Evolutionary conservation across 352 stramenopile genomes (phyloP), one percentile per base, ranked within the genome.

Genomic region (Thalassiosira delicatula): DNA sequence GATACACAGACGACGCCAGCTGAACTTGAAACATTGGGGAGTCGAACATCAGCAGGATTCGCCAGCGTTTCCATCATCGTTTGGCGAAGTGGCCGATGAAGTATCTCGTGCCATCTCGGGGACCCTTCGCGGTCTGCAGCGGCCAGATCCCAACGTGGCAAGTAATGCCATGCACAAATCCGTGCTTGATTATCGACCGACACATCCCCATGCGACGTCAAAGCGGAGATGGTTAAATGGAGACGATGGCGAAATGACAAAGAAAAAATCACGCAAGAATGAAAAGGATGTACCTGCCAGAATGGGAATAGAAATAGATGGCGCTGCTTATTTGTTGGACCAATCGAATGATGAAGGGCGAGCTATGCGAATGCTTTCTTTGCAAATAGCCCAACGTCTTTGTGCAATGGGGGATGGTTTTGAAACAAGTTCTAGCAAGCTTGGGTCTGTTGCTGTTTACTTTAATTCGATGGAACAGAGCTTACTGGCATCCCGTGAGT

Each of bases 251-350:
- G 33, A 51, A 35, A 30, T 19, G 11, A 60, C 8, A 56, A 23
- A 12, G 53, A 68, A 76, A 71, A 42, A 71, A 53, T 40, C 61
- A 29, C 30, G n/a, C 23, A 62, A 59, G 25, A 82, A 69, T 35
- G 42, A 27, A 29, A 35, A 46, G 8, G 46, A 76, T 46, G 33
- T 32, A 11, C 37, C 63, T 33, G 83, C 78, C 61, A 76, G 88
- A 68, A 89, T 92, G 51, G 88, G 88, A 17, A 81, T 92, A 32
- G 88, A 92, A 84, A 84, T 92, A 25, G 88, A 92, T 84, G 79
- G 84, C 49, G 71, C 71, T 5, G 57, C 73, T 11, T 83, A 77
- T 73, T 67, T 91, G 23, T 70, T 33, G 42, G 37, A 70, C 17
- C 23, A 69, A 37, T 29, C 46, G 19, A 69, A n/a, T 30, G 70